These are phyloP conservation scores for Fraxinus sp. DNA, from an alignment of 305 asterid species.

Conservation along the genomic window DNA sequence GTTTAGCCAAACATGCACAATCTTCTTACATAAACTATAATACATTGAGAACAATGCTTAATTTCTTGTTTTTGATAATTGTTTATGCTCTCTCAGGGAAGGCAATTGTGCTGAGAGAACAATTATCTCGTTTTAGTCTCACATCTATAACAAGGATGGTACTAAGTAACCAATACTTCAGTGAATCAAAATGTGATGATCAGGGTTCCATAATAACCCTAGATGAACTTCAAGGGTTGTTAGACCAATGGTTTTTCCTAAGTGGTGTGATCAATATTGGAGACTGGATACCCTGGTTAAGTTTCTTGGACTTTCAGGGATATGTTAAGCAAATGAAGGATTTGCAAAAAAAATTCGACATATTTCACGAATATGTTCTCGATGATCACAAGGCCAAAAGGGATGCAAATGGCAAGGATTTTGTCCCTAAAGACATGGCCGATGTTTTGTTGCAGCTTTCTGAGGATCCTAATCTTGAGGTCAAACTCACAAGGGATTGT, in stretches of 20 bases:
- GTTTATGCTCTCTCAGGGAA: conserved; percentile 18
- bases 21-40: no score
- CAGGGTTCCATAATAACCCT: neutral
- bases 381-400: conserved; percentile 15
- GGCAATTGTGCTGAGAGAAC: conserved; percentile 29
- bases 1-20: neutral
- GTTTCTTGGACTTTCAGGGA: conserved; percentile 8
- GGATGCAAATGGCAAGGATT: conserved; percentile 5
- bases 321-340: conserved; percentile 21
- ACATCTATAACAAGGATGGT: conserved; percentile 37
- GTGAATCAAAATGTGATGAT: conserved; percentile 6
- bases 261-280: conserved; percentile 31
- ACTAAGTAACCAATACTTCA: conserved; percentile 29
- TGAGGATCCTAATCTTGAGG: conserved; percentile 32
- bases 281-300: conserved; percentile 43
- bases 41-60: neutral
- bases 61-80: neutral
- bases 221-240: conserved; percentile 21
- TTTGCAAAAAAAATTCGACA: neutral
- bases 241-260: conserved; percentile 29
- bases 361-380: neutral
- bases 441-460: conserved; percentile 31
- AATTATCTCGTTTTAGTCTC: conserved; percentile 28
- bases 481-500: conserved; percentile 24
- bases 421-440: conserved; percentile 24